A percentile compares a stretch with the other conserved stretches of the same genome.
phyloP scores from a whole-genome alignment of 2,329 filamentous ascomycete species.

The Pseudodiploospora longispora region DNA sequence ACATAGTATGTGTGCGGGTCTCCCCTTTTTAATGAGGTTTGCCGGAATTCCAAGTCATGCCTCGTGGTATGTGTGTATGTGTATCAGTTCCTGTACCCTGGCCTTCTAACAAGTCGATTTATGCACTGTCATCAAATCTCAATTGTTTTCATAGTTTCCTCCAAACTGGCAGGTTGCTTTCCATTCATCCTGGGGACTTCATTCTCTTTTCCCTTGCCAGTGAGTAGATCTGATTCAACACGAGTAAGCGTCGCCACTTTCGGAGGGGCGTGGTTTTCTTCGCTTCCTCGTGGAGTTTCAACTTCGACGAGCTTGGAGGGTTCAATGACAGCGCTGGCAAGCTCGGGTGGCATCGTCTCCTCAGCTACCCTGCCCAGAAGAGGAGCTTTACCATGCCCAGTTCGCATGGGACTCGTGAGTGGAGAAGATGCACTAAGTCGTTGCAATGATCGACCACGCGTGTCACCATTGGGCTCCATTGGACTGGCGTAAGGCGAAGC shows the following conservation, averaged over 20 bases:
- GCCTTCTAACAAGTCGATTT: not conserved
- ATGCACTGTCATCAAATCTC: constrained; percentile 38
- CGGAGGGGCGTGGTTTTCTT: constrained; percentile 27
- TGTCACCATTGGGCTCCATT: constrained; percentile 48
- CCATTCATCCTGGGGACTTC: constrained; percentile 31
- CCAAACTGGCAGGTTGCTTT: constrained; percentile 35
- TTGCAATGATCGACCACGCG: constrained; percentile 64
- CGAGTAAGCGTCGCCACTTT: constrained; percentile 25
- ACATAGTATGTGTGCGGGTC: constrained; percentile 7
- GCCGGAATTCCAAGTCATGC: constrained; percentile 12
- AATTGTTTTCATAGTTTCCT: constrained; percentile 53
- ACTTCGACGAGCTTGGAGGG: constrained; percentile 48
- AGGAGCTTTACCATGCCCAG: constrained; percentile 59
- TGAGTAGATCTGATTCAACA: constrained; percentile 27
- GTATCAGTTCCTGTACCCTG: constrained; percentile 1
- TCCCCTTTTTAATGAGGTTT: constrained; percentile 3
- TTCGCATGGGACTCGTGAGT: constrained; percentile 55
- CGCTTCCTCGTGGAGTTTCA: constrained; percentile 42
- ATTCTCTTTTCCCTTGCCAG: constrained; percentile 31
- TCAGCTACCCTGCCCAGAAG: constrained; percentile 69
- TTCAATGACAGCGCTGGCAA: constrained; percentile 29
- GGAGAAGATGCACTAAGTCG: constrained; percentile 58
- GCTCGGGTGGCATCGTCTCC: constrained; percentile 43
- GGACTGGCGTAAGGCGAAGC: constrained; percentile 60
- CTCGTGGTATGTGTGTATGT: constrained; percentile 13